Conservation (phyloP, 164 flowering plant species). For the Akebia trifoliata region DNA sequence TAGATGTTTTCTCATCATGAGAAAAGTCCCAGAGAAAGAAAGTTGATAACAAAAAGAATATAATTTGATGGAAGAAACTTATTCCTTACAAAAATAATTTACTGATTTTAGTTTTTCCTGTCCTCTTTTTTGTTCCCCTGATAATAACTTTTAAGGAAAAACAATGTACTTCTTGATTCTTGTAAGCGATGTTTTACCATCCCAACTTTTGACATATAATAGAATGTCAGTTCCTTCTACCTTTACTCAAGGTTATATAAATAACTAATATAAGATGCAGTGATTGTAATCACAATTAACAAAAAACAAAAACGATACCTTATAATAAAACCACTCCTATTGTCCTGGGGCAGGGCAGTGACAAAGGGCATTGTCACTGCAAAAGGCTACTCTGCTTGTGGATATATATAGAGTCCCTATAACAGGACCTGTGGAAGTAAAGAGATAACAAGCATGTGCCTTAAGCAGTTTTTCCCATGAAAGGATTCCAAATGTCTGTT, state of each 20-base stretch:
- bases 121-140: too few species aligned
- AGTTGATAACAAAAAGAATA: too few species aligned
- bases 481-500: slow-evolving; percentile 38
- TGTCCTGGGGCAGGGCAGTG: slow-evolving; percentile 55
- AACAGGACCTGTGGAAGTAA: slow-evolving; percentile 60
- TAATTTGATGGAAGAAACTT: too few species aligned
- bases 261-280: not conserved
- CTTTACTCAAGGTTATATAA: too few species aligned
- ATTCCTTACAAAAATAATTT: too few species aligned
- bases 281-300: not conserved
- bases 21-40: too few species aligned
- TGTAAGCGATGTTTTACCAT: not conserved
- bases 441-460: slow-evolving; percentile 57
- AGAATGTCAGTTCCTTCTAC: not conserved
- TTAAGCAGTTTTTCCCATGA: slow-evolving; percentile 48
- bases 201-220: too few species aligned
- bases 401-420: slow-evolving; percentile 62
- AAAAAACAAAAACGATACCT: slow-evolving; percentile 24
- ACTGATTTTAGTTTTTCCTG: too few species aligned
- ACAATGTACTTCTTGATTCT: not conserved
- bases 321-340: slow-evolving; percentile 60
- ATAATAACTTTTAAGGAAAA: not conserved
- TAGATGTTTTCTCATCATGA: too few species aligned
- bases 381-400: slow-evolving; percentile 42
- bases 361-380: slow-evolving; percentile 61